phyloP scores from a whole-genome alignment of 768 basidiomycete species.

The Infundibulicybe gibba region DNA sequence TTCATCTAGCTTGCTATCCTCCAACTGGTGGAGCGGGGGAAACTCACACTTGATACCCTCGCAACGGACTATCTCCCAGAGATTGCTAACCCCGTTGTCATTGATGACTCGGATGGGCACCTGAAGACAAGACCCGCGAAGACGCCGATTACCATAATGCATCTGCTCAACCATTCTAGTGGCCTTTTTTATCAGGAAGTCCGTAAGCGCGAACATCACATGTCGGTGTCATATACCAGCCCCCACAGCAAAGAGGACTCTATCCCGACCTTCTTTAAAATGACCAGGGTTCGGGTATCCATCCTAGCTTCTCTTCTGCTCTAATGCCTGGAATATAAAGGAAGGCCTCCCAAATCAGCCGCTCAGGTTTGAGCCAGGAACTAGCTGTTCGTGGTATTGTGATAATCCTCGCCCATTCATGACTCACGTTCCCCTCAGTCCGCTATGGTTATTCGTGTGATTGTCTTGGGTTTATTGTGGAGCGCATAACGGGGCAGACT shows the following conservation, averaged over 20 bases:
- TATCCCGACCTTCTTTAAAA: constrained; percentile 14
- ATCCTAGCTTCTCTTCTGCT: neutral
- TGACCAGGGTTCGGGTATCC: constrained; percentile 13
- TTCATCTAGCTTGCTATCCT: neutral
- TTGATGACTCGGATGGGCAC: constrained; percentile 11
- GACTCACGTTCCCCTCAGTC: neutral
- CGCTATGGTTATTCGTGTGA: constrained; percentile 26
- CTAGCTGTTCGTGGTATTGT: constrained; percentile 15
- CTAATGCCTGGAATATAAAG: constrained; percentile 1
- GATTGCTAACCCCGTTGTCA: constrained; percentile 17
- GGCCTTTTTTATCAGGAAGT: constrained; percentile 22
- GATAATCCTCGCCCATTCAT: neutral
- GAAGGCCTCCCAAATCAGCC: constrained; percentile 19
- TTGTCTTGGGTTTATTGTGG: constrained; percentile 24
- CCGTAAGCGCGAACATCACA: constrained; percentile 5
- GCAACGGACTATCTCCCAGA: constrained; percentile 23
- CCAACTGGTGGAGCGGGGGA: constrained; percentile 17
- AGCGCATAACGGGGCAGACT: constrained; percentile 19
- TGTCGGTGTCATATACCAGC: constrained; percentile 14
- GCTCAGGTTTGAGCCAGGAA: constrained; percentile 27
- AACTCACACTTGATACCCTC: constrained; percentile 16
- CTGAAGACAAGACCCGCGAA: constrained; percentile 18
- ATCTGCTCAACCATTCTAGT: constrained; percentile 27
- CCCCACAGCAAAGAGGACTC: constrained; percentile 19
- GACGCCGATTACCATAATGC: constrained; percentile 16